Evolutionary conservation across 495 filamentous ascomycete species (phyloP), one percentile per base, ranked within the genome.

Genomic region (Choiromyces venosus): DNA sequence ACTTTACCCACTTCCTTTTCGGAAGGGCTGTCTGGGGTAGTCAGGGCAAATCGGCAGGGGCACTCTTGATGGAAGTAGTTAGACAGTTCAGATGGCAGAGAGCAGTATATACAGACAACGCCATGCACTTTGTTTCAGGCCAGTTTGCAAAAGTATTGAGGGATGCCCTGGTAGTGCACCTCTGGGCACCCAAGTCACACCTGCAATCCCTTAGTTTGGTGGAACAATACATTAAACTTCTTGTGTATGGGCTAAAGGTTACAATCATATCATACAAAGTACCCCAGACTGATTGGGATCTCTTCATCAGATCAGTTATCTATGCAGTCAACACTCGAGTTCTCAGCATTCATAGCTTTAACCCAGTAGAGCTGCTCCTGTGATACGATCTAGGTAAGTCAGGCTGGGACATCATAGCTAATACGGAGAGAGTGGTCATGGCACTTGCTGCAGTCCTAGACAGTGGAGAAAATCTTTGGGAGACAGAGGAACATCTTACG

Each of bases 1-100:
- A 75, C 46, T 75, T 75, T 21, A 71, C 69, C 1, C 9, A 70
- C 8, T 75, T 56, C n/a, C 37, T 75, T 5, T 72, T 72, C 14
- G 9, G 61, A 0, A 74, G 56, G 19, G 56, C 68, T 5, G 68
- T 71, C 1, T 16, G 37, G 0, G 37, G 36, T 29, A 33, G 37
- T 2, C 25, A 37, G 0, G 65, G 61, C n/a, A 35, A 40, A 7
- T 37, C 37, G 16, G 64, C 67, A 1, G 37, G 65, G 1, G n/a
- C 25, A 7, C 19, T 67, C 1, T 37, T 39, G 12, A 67, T 21
- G 10, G 35, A 68, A 14, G n/a, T 71, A 12, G 37, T 52, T 0
- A 14, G 29, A n/a, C 35, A 61, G 0, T 4, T 74, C 0, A 68
- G 68, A 5, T 74, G 68, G 72, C 72, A 44, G 0, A n/a, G 66